Percentiles rank a stretch among this genome's conserved stretches.
Conservation (phyloP, 2,329 filamentous ascomycete genomes). For the Colletotrichum acutatum region DNA sequence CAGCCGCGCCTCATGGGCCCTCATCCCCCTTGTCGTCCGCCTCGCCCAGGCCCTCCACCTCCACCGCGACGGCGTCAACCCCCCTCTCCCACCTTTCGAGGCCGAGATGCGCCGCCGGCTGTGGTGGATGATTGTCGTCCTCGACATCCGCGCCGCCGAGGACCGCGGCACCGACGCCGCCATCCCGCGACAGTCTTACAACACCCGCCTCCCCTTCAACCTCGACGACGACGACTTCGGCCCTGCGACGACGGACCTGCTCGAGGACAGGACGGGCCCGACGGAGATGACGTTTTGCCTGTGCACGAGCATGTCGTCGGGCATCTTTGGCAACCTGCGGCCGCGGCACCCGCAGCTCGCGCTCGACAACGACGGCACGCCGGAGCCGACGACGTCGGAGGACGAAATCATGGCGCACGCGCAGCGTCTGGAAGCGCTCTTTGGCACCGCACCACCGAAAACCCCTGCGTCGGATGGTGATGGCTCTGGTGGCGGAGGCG, state of each 20-base stretch:
- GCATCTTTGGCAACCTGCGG: slow-evolving; percentile 48
- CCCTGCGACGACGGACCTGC: slow-evolving; percentile 48
- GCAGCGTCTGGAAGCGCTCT: slow-evolving; percentile 51
- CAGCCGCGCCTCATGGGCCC: slow-evolving; percentile 54
- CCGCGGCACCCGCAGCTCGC: slow-evolving; percentile 48
- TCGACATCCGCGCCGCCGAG: slow-evolving; percentile 67
- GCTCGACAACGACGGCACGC: slow-evolving; percentile 2
- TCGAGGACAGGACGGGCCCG: slow-evolving; percentile 49
- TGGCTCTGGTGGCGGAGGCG: background rate
- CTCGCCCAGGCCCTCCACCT: slow-evolving; percentile 55
- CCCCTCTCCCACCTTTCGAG: slow-evolving; percentile 59
- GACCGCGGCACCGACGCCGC: slow-evolving; percentile 61
- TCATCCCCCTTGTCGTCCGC: slow-evolving; percentile 53
- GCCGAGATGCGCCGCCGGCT: slow-evolving; percentile 69
- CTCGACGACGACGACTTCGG: slow-evolving; percentile 64
- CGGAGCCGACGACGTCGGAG: slow-evolving; percentile 42
- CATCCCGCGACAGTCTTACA: slow-evolving; percentile 54
- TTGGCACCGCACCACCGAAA: slow-evolving; percentile 48
- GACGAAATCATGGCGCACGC: slow-evolving; percentile 53
- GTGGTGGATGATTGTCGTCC: slow-evolving; percentile 72
- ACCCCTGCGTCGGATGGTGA: slow-evolving; percentile 22
- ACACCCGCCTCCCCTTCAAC: slow-evolving; percentile 61
- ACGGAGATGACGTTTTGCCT: slow-evolving; percentile 54
- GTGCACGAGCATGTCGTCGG: slow-evolving; percentile 52
- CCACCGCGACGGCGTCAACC: slow-evolving; percentile 54